Evolutionary conservation across 768 basidiomycete species (phyloP).

Genomic region (Pulveroboletus frians): DNA sequence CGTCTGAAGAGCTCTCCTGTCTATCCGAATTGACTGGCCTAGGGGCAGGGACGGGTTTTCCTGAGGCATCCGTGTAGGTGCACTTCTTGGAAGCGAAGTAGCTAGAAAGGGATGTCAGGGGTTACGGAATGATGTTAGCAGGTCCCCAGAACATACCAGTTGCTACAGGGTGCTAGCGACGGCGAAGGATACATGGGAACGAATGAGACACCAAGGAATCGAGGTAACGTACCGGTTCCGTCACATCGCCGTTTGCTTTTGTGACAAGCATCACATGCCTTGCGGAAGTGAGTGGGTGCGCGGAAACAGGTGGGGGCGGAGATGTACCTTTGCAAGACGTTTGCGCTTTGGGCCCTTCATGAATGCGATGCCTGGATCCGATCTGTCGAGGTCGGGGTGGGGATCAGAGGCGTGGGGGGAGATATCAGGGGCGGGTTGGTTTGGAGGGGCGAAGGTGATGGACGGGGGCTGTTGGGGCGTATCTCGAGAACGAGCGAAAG

Average conservation of each 20-base stretch:
- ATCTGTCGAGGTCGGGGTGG: slow-evolving; percentile 23
- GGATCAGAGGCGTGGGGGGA: slow-evolving; percentile 19
- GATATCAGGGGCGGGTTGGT: slow-evolving; percentile 17
- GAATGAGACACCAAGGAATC: slow-evolving; percentile 1
- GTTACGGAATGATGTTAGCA: not conserved
- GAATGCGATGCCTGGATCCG: slow-evolving; percentile 36
- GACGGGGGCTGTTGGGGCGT: slow-evolving; percentile 12
- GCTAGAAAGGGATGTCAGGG: slow-evolving; percentile 34
- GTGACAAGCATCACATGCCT: slow-evolving; percentile 80
- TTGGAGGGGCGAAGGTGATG: slow-evolving; percentile 23
- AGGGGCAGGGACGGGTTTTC: slow-evolving; percentile 74
- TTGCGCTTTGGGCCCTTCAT: slow-evolving; percentile 52
- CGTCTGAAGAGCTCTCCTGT: slow-evolving; percentile 24
- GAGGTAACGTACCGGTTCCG: slow-evolving; percentile 56
- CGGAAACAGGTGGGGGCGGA: not conserved
- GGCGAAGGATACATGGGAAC: slow-evolving; percentile 2
- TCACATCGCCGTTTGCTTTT: slow-evolving; percentile 82
- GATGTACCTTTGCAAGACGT: slow-evolving; percentile 45
- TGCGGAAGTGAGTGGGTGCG: slow-evolving; percentile 7
- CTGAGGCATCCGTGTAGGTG: slow-evolving; percentile 74
- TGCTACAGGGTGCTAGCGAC: slow-evolving; percentile 67
- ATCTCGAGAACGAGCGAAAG: slow-evolving; percentile 26
- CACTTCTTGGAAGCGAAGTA: slow-evolving; percentile 80
- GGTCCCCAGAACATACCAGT: slow-evolving; percentile 49
- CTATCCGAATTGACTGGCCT: slow-evolving; percentile 44